These are phyloP conservation scores for Microthlaspi erraticum DNA, from an alignment of 345 rosid genomes.

Conservation along the genomic window DNA sequence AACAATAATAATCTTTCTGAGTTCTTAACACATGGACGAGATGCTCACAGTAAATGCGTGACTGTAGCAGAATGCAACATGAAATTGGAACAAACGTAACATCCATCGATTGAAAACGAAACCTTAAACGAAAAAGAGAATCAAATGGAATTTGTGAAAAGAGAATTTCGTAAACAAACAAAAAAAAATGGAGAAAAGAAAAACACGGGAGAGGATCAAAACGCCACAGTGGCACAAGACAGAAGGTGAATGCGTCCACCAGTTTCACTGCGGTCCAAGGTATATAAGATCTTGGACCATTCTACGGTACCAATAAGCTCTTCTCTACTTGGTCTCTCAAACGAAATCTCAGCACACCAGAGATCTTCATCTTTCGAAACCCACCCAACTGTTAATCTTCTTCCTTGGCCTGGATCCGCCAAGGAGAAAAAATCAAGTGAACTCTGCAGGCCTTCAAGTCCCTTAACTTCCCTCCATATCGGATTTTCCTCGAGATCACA, in stretches of 20 bases:
- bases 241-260: neutral
- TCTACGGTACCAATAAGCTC: neutral
- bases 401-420: too few relatives aligned
- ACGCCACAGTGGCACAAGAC: neutral
- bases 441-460: too few relatives aligned
- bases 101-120: neutral
- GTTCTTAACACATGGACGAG: neutral
- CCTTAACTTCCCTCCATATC: too few relatives aligned
- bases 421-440: too few relatives aligned
- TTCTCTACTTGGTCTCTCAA: neutral
- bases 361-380: neutral
- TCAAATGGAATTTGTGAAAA: too few relatives aligned
- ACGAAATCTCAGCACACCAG: neutral
- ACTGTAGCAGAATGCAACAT: neutral
- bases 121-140: neutral
- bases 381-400: too few relatives aligned
- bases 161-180: too few relatives aligned
- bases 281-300: neutral
- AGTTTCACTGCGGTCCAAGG: neutral
- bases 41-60: neutral
- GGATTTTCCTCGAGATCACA: neutral
- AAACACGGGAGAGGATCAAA: neutral
- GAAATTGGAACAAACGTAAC: neutral
- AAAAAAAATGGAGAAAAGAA: too few relatives aligned
- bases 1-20: conserved; percentile 5